phyloP scores from a whole-genome alignment of 1,139 yeast species.

The Williopsis jadinii region DNA sequence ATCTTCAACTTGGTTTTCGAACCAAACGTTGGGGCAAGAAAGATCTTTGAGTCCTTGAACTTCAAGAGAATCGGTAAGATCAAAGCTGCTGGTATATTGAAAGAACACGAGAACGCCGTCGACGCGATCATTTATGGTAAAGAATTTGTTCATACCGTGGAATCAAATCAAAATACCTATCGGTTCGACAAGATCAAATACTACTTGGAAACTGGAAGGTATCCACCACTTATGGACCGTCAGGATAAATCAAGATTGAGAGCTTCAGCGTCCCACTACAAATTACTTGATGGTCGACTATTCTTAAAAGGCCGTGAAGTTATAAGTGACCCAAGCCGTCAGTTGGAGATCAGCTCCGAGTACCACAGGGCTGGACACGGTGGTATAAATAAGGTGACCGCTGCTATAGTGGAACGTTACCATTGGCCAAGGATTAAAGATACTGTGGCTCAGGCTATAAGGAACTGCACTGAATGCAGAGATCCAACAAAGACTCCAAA shows the following conservation, averaged over 20 bases:
- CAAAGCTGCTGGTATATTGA: slow-evolving; percentile 78
- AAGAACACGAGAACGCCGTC: slow-evolving; percentile 76
- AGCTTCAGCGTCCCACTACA: slow-evolving; percentile 75
- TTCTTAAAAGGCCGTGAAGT: slow-evolving; percentile 80
- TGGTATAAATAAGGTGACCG: slow-evolving; percentile 88
- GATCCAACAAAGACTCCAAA: slow-evolving; percentile 29
- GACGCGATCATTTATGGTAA: slow-evolving; percentile 75
- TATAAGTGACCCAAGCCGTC: slow-evolving; percentile 65
- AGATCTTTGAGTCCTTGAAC: slow-evolving; percentile 72
- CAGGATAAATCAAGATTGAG: slow-evolving; percentile 81
- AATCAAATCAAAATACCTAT: slow-evolving; percentile 16
- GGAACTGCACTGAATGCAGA: slow-evolving; percentile 71
- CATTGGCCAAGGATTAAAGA: slow-evolving; percentile 92
- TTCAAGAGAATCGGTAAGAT: slow-evolving; percentile 75
- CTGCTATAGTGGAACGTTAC: slow-evolving; percentile 68
- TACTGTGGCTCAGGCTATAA: slow-evolving; percentile 75
- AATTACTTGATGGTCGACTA: slow-evolving; percentile 62
- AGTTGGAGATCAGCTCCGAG: slow-evolving; percentile 67
- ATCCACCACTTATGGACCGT: slow-evolving; percentile 77
- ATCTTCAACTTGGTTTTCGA: slow-evolving; percentile 85
- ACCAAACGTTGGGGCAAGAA: slow-evolving; percentile 74
- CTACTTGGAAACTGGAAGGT: slow-evolving; percentile 77
- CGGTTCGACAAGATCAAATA: slow-evolving; percentile 72
- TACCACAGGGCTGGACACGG: slow-evolving; percentile 66
- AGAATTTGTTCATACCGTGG: slow-evolving; percentile 30